A percentile compares a stretch with the other conserved stretches of the same genome.
phyloP scores from a whole-genome alignment of 306 rosid species.

The Quercus agrifolia region DNA sequence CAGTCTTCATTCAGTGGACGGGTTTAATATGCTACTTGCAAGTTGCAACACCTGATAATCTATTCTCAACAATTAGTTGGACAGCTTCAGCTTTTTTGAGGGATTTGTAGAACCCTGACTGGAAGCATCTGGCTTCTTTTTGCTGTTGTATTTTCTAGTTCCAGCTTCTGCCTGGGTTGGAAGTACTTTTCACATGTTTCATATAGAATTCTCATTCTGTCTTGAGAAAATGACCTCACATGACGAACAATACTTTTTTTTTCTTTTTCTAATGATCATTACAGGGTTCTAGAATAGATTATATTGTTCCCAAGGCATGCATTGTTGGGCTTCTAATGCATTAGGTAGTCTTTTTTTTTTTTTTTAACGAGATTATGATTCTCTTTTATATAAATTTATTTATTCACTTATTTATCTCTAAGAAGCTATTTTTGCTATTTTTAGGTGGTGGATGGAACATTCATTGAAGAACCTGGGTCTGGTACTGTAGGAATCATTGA shows the following conservation, averaged over 20 bases:
- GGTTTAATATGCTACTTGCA: too few relatives aligned
- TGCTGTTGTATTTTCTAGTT: neutral
- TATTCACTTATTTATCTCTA: neutral
- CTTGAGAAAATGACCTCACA: too few relatives aligned
- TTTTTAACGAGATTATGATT: neutral
- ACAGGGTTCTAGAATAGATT: neutral
- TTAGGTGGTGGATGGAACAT: conserved; percentile 85
- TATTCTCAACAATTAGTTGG: too few relatives aligned
- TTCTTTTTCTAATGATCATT: neutral
- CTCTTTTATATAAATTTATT: neutral
- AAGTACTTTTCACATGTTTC: too few relatives aligned
- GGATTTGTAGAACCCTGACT: too few relatives aligned
- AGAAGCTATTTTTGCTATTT: conserved; percentile 11
- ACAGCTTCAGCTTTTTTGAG: too few relatives aligned
- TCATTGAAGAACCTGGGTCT: conserved; percentile 96
- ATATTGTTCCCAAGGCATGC: neutral
- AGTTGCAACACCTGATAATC: too few relatives aligned
- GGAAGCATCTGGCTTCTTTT: neutral
- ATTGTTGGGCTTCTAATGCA: neutral
- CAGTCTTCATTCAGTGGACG: too few relatives aligned
- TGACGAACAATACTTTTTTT: too few relatives aligned
- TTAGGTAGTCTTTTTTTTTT: neutral
- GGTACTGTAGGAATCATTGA: conserved; percentile 84
- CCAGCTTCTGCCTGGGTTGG: neutral
- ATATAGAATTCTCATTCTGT: too few relatives aligned